Percentiles rank a stretch among this genome's conserved stretches.
phyloP scores from a whole-genome alignment of 2,329 filamentous ascomycete genomes.

The Colletotrichum caudatum region DNA sequence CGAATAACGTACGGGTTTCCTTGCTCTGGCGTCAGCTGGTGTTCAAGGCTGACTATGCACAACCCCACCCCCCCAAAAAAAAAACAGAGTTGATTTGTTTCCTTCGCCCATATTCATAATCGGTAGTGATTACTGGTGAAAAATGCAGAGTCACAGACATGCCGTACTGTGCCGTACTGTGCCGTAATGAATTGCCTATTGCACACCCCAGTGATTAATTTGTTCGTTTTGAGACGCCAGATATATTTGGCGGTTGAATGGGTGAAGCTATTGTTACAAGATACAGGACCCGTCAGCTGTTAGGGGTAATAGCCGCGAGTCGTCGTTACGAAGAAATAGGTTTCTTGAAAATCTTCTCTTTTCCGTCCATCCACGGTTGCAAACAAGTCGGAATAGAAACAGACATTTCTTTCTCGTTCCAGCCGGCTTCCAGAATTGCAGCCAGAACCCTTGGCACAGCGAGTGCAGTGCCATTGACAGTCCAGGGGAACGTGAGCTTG shows the following conservation, averaged over 20 bases:
- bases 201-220: background rate
- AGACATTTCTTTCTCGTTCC: constrained; percentile 75
- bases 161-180: background rate
- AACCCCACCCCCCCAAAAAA: too few relatives aligned
- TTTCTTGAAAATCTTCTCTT: constrained; percentile 69
- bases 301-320: background rate
- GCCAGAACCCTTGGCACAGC: constrained; percentile 91
- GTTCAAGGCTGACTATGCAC: constrained; percentile 28
- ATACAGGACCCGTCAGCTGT: background rate
- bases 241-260: background rate
- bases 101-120: constrained; percentile 27
- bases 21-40: constrained; percentile 8
- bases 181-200: background rate
- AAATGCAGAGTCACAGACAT: constrained; percentile 5
- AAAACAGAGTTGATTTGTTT: constrained; percentile 13
- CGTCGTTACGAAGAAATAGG: background rate
- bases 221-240: background rate
- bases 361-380: constrained; percentile 85
- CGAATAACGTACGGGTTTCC: background rate
- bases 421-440: constrained; percentile 90
- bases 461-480: constrained; percentile 92
- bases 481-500: constrained; percentile 82
- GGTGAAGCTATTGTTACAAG: constrained; percentile 9
- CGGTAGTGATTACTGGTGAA: constrained; percentile 1
- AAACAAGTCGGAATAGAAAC: constrained; percentile 85